Base-by-base conservation (phyloP, 495 filamentous ascomycete species). In the Penicillium cataractarum region DNA sequence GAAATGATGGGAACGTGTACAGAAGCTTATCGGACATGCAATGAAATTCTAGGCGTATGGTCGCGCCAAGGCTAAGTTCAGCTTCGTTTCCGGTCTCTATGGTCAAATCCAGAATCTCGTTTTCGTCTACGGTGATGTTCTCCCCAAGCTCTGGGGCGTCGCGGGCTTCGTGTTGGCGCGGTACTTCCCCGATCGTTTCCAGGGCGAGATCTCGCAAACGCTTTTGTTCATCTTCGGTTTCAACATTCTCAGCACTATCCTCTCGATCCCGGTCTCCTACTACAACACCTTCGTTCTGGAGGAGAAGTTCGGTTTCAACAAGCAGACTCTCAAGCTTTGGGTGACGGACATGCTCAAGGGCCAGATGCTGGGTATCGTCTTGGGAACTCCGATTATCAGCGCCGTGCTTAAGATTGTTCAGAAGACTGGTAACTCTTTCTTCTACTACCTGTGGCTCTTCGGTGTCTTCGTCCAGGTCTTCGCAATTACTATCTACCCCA, bases 301-400 rank as follows among this genome's bases (percentile, higher is more conserved):
- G 73, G 92, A 98, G 82, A 91, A 92, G 70, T 99, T 93, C 74
- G 96, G 95, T 26, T 99, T 99, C 84, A 99, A 99, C 77, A 98
- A 99, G 82, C 92, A 96, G 80, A 98, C 95, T 0, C 75, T 90
- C 40, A 88, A 88, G 76, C 82, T 97, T 4, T 99, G 93, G 83
- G 77, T 98, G 48, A 91, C 87, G 65, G 95, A 99, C 71, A 87
- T 96, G 82, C 78, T 97, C 77, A 99, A 98, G 84, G 86, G 87
- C 33, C 93, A 97, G 76, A 81, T 90, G 64, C 85, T 99, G 46
- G 85, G 87, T 57, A 80, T 94, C 65, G 87, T 86, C 54, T 80
- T 99, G 31, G 90, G 90, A 63, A 84, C 90, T 56, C 95, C 96
- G 4, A 88, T 98, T 64, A 90, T 97, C 62, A 89, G 89, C 58